phyloP scores from a whole-genome alignment of 331 rosid species.

The Pyracantha coccinea region DNA sequence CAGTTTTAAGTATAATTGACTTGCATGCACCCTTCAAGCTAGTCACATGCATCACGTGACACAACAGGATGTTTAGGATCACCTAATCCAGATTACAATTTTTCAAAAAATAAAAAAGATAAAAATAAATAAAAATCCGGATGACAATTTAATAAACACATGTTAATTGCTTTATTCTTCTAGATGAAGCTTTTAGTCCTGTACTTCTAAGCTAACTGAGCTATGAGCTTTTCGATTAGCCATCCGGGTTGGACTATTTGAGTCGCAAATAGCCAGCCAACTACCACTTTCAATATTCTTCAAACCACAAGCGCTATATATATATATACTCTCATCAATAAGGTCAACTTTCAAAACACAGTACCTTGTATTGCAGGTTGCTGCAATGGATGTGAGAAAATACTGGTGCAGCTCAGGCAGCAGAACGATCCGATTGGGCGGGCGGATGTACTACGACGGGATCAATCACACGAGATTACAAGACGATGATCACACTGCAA shows the following conservation, averaged over 20 bases:
- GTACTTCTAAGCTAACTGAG: background rate
- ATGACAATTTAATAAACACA: background rate
- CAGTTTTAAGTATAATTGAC: no score
- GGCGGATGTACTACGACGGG: background rate
- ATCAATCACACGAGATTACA: background rate
- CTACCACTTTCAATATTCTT: background rate
- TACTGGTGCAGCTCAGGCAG: conserved; percentile 26
- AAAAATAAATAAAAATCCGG: no score
- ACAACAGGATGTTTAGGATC: background rate
- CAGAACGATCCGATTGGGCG: conserved; percentile 26
- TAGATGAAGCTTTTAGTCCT: background rate
- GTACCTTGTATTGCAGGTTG: background rate
- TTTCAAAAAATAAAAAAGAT: no score
- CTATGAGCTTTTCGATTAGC: conserved; percentile 6
- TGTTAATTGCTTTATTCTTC: background rate
- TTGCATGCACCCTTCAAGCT: background rate
- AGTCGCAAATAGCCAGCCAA: conserved; percentile 6
- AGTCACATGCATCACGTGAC: no score
- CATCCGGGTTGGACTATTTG: conserved; percentile 1
- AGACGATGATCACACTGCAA: background rate
- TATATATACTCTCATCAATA: background rate
- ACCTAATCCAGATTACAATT: background rate
- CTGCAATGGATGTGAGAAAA: conserved; percentile 30
- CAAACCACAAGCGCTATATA: background rate
- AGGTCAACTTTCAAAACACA: background rate